A percentile compares a stretch with the other conserved stretches of the same genome.
phyloP scores from a whole-genome alignment of 1,284 basidiomycete species.

The Leccinum holopus region DNA sequence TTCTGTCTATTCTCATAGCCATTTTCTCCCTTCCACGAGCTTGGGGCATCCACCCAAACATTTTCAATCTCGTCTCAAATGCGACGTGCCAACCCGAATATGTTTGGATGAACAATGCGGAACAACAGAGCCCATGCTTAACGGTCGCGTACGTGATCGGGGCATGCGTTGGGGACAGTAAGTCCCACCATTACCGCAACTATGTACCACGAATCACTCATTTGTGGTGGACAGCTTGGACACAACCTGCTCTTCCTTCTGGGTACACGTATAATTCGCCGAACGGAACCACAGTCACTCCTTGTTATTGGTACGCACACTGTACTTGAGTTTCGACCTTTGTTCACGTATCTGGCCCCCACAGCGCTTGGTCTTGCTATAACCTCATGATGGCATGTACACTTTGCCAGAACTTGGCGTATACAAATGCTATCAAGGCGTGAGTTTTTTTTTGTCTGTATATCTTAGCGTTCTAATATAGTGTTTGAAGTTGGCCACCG shows the following conservation, averaged over 20 bases:
- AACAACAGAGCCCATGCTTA: conserved; percentile 21
- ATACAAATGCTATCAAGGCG: conserved; percentile 5
- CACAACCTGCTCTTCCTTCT: conserved; percentile 20
- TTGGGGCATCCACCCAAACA: conserved; percentile 6
- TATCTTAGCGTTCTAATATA: neutral
- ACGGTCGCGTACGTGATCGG: conserved; percentile 31
- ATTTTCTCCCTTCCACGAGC: conserved; percentile 6
- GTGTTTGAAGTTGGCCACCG: conserved; percentile 20
- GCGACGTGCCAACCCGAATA: conserved; percentile 20
- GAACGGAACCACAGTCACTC: conserved; percentile 20
- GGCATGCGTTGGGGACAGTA: conserved; percentile 26
- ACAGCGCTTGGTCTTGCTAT: conserved; percentile 35
- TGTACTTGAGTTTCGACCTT: neutral
- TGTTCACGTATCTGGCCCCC: neutral
- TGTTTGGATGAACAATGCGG: conserved; percentile 26
- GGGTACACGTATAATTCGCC: conserved; percentile 20
- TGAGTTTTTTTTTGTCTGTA: conserved; percentile 2
- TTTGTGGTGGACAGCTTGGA: conserved; percentile 16
- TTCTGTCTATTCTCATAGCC: conserved; percentile 2
- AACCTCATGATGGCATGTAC: conserved; percentile 34
- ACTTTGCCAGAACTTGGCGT: conserved; percentile 20
- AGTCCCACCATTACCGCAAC: conserved; percentile 6
- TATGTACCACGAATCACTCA: neutral
- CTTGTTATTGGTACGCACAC: conserved; percentile 28
- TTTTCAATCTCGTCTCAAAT: conserved; percentile 9